Conservation (phyloP, 805 yeast species). For the Lipomyces japonicus region DNA sequence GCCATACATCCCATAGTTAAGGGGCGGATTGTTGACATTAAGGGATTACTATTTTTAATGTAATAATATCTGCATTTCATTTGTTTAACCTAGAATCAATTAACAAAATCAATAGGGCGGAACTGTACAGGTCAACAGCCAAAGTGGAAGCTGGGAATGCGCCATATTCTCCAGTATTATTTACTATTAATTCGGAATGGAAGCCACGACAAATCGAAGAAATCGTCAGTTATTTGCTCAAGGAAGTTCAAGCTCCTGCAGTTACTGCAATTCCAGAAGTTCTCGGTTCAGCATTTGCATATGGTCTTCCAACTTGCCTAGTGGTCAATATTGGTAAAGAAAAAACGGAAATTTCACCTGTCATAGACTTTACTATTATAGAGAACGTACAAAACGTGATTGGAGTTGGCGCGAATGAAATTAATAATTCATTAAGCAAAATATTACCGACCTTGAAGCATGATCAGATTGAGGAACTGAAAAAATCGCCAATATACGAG, state of each 20-base stretch:
- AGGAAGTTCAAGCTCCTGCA: slow-evolving; percentile 65
- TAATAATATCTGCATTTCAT: slow-evolving; percentile 29
- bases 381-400: slow-evolving; percentile 51
- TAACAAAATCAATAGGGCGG: slow-evolving; percentile 44
- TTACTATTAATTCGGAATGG: slow-evolving; percentile 69
- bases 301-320: slow-evolving; percentile 56
- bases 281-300: slow-evolving; percentile 68
- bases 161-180: slow-evolving; percentile 59
- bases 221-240: slow-evolving; percentile 72
- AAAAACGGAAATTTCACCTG: slow-evolving; percentile 72
- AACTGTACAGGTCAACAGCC: slow-evolving; percentile 46
- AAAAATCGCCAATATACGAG: slow-evolving; percentile 72
- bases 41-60: slow-evolving; percentile 65
- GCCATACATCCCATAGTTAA: slow-evolving; percentile 60
- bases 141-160: slow-evolving; percentile 28
- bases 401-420: slow-evolving; percentile 58
- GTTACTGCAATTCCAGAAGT: slow-evolving; percentile 66
- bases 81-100: neutral
- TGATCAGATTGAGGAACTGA: slow-evolving; percentile 68
- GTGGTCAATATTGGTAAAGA: slow-evolving; percentile 79
- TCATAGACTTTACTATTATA: slow-evolving; percentile 66
- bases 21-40: slow-evolving; percentile 63
- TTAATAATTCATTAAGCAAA: slow-evolving; percentile 52
- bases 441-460: slow-evolving; percentile 56
- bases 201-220: slow-evolving; percentile 61